Conservation (phyloP, 1,139 yeast genomes). For the Kodamaea sp. region DNA sequence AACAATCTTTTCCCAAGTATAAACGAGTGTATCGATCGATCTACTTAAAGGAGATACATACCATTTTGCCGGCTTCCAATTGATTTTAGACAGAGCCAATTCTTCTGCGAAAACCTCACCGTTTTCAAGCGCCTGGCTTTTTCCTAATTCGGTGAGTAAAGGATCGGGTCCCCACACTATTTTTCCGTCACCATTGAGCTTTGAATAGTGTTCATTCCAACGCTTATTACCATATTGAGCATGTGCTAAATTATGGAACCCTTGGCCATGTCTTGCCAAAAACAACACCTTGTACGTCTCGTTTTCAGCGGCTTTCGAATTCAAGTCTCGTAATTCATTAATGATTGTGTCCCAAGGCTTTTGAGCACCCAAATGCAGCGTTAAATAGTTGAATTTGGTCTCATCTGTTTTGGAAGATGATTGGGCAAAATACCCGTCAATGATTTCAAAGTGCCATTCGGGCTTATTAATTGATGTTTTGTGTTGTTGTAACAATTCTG, state of each 20-base stretch:
- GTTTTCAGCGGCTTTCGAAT: slow-evolving; percentile 17
- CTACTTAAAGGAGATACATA: slow-evolving; percentile 37
- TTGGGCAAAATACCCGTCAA: slow-evolving; percentile 38
- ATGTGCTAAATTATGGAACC: slow-evolving; percentile 45
- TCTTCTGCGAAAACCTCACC: slow-evolving; percentile 17
- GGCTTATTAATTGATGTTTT: slow-evolving; percentile 4
- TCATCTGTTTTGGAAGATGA: slow-evolving; percentile 37
- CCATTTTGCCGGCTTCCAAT: slow-evolving; percentile 25
- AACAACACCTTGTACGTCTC: slow-evolving; percentile 37
- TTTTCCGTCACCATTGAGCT: slow-evolving; percentile 40
- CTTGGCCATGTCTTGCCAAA: slow-evolving; percentile 47
- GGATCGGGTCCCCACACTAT: slow-evolving; percentile 50
- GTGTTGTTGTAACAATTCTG: slow-evolving; percentile 2
- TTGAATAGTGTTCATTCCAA: slow-evolving; percentile 46
- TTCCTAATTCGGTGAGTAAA: slow-evolving; percentile 39
- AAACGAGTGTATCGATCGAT: slow-evolving; percentile 35
- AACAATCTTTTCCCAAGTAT: slow-evolving; percentile 26
- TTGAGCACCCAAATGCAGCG: slow-evolving; percentile 36
- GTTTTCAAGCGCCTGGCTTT: slow-evolving; percentile 34
- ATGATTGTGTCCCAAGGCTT: slow-evolving; percentile 32
- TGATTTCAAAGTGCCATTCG: slow-evolving; percentile 36
- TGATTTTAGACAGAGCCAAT: slow-evolving; percentile 11
- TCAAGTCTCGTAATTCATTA: slow-evolving; percentile 25
- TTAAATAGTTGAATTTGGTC: slow-evolving; percentile 33
- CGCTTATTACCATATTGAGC: slow-evolving; percentile 38